Evolutionary conservation across 495 filamentous ascomycete species (phyloP).

Genomic region (Hyaloscypha hepaticicola): DNA sequence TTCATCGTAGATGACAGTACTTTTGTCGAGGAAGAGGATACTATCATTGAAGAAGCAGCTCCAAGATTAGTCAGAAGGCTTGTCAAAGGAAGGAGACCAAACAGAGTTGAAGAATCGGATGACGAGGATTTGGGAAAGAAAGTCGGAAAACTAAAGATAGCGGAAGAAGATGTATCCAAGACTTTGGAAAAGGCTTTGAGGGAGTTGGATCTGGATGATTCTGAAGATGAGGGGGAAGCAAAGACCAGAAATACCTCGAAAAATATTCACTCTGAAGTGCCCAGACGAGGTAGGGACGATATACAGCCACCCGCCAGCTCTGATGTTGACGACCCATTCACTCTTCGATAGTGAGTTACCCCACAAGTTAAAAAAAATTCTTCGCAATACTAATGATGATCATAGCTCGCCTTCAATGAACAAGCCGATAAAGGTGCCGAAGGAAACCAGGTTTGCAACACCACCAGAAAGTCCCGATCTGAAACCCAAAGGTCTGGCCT

Average conservation of each 20-base stretch:
- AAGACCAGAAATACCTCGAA: neutral
- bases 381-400: neutral
- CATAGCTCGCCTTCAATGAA: conserved; percentile 26
- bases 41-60: conserved; percentile 8
- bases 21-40: conserved; percentile 22
- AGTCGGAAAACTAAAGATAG: conserved; percentile 17
- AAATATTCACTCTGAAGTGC: neutral
- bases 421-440: conserved; percentile 37
- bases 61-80: conserved; percentile 23
- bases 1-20: conserved; percentile 37
- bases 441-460: conserved; percentile 32
- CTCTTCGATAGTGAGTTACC: conserved; percentile 21
- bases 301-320: neutral
- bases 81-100: conserved; percentile 22
- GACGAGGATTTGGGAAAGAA: neutral
- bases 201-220: neutral
- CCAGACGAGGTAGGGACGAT: neutral
- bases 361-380: neutral
- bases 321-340: conserved; percentile 25
- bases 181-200: neutral
- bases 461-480: conserved; percentile 18
- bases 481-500: conserved; percentile 24
- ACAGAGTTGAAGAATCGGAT: conserved; percentile 5
- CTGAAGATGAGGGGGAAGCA: neutral
- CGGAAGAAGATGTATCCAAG: conserved; percentile 3